phyloP scores from a whole-genome alignment of 2,329 filamentous ascomycete genomes.

The Anthostomella pinea region DNA sequence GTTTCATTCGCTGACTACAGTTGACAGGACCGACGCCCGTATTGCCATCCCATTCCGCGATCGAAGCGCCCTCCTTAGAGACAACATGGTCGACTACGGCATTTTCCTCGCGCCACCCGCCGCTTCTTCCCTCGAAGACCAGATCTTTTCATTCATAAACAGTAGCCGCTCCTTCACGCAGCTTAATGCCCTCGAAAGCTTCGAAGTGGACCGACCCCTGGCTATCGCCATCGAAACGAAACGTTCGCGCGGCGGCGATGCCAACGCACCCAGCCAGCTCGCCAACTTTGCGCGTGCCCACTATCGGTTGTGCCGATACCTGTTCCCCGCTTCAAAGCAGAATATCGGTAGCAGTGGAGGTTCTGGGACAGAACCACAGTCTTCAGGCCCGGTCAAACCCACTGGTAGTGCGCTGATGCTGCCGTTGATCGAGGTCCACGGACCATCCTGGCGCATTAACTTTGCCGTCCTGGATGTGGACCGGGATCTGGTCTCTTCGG shows the following conservation, averaged over 20 bases:
- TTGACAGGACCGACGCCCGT: conserved; percentile 1
- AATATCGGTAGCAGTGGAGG: conserved; percentile 1
- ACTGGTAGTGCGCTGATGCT: neutral
- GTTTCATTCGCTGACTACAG: neutral
- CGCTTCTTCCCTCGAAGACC: neutral
- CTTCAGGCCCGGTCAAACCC: neutral
- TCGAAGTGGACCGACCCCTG: conserved; percentile 6
- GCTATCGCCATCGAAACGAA: conserved; percentile 7
- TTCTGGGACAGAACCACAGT: neutral
- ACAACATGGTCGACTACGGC: conserved; percentile 5
- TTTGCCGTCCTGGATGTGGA: conserved; percentile 4
- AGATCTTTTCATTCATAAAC: neutral
- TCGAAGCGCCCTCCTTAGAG: neutral
- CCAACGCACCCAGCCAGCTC: conserved; percentile 6
- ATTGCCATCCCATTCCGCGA: neutral
- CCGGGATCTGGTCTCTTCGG: conserved; percentile 4
- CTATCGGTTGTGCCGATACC: conserved; percentile 2
- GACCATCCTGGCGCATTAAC: conserved; percentile 4
- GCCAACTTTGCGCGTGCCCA: conserved; percentile 5
- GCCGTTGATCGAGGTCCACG: conserved; percentile 6
- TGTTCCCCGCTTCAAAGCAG: conserved; percentile 1
- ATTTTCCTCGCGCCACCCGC: conserved; percentile 3
- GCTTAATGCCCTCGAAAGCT: conserved; percentile 4
- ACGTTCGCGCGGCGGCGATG: conserved; percentile 4
- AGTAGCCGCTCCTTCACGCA: neutral